phyloP scores from a whole-genome alignment of 2,329 filamentous ascomycete species.

The Tolypocladium tundrense region DNA sequence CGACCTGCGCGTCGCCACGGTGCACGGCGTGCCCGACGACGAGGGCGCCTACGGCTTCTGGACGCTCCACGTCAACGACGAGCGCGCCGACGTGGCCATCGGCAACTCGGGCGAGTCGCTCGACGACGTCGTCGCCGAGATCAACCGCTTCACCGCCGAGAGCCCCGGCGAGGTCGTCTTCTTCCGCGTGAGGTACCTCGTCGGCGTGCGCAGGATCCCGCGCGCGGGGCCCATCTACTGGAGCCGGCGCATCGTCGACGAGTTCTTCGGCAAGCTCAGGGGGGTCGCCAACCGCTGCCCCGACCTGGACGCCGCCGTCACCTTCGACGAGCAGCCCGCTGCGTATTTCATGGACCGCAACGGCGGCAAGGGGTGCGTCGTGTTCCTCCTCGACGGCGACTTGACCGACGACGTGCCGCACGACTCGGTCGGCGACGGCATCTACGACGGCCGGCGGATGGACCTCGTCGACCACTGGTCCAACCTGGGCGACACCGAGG shows the following conservation, averaged over 20 bases:
- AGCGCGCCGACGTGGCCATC: conserved; percentile 22
- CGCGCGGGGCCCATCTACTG: conserved; percentile 19
- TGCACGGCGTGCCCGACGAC: conserved; percentile 7
- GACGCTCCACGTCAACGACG: conserved; percentile 28
- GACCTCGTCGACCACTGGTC: conserved; percentile 19
- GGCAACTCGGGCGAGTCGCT: conserved; percentile 35
- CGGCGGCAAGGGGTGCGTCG: conserved; percentile 20
- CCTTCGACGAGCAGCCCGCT: conserved; percentile 15
- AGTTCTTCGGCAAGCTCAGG: conserved; percentile 30
- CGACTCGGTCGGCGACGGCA: conserved; percentile 16
- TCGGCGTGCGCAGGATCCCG: conserved; percentile 26
- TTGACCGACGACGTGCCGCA: neutral
- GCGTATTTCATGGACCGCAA: conserved; percentile 21
- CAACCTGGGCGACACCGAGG: conserved; percentile 13
- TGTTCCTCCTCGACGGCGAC: conserved; percentile 15
- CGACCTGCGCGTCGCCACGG: conserved; percentile 31
- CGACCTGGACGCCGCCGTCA: conserved; percentile 8
- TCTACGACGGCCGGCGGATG: conserved; percentile 16
- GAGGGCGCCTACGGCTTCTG: conserved; percentile 21
- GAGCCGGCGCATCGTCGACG: conserved; percentile 25
- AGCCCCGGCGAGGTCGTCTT: conserved; percentile 34
- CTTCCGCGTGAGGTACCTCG: conserved; percentile 31
- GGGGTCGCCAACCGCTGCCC: conserved; percentile 28
- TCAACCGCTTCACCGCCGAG: conserved; percentile 33
- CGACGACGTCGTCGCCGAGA: conserved; percentile 28